A percentile compares a stretch with the other conserved stretches of the same genome.
Conservation (phyloP, 768 basidiomycete species). For the Trametes cingulata region DNA sequence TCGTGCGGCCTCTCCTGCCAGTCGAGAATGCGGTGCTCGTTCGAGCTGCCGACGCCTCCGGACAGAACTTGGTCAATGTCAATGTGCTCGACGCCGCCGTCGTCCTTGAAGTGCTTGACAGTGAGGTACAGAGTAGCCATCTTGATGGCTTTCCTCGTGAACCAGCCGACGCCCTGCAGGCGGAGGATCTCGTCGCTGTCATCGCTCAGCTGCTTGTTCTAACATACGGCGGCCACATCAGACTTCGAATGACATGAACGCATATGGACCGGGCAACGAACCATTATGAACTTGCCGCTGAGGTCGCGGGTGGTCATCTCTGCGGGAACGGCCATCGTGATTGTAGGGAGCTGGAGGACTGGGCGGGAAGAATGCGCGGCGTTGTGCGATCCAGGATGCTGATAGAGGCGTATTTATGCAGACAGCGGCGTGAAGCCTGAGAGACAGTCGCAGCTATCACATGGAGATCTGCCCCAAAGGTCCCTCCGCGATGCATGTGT, state of each 20-base stretch:
- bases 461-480: constrained; percentile 10
- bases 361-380: background rate
- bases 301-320: constrained; percentile 60
- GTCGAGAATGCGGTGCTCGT: constrained; percentile 56
- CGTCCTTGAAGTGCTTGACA: constrained; percentile 64
- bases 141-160: constrained; percentile 61
- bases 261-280: constrained; percentile 30
- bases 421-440: background rate
- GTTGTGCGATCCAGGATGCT: background rate
- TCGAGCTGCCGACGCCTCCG: constrained; percentile 59
- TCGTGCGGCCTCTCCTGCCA: constrained; percentile 55
- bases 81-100: constrained; percentile 59
- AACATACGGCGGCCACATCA: background rate
- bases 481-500: background rate
- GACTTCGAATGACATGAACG: background rate
- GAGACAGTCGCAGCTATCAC: constrained; percentile 11
- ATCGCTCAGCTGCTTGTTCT: constrained; percentile 75
- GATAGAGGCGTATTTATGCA: constrained; percentile 13
- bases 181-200: constrained; percentile 60
- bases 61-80: constrained; percentile 65
- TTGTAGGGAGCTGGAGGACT: background rate
- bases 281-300: constrained; percentile 64
- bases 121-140: constrained; percentile 57
- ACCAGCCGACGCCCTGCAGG: constrained; percentile 74
- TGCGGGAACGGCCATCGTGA: constrained; percentile 64